These are phyloP conservation scores for Phytophthora fragariaefolia DNA, from an alignment of 352 stramenopile genomes.

Conservation along the genomic window DNA sequence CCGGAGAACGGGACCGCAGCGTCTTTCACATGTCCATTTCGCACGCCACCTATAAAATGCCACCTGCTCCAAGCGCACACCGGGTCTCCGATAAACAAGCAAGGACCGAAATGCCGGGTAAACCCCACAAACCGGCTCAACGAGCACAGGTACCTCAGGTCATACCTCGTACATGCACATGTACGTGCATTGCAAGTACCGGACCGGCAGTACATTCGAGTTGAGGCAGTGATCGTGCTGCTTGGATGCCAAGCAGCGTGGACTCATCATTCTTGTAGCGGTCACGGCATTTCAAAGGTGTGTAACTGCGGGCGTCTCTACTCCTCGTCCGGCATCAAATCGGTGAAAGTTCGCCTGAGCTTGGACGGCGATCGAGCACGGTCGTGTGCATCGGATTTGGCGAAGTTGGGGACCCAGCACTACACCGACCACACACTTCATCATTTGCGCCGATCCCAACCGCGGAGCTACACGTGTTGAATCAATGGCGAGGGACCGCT, in stretches of 20 bases:
- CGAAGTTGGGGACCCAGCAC: too few species aligned
- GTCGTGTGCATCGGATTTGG: slow-evolving; percentile 24
- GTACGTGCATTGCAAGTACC: background rate
- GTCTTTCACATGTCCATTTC: slow-evolving; percentile 23
- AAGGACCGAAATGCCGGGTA: too few species aligned
- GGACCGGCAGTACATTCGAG: too few species aligned
- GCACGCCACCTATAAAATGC: slow-evolving; percentile 26
- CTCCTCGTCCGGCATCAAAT: too few species aligned
- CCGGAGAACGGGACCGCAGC: slow-evolving; percentile 16
- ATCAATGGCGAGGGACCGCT: slow-evolving; percentile 39
- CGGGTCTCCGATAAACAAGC: slow-evolving; percentile 6
- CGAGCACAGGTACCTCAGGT: background rate
- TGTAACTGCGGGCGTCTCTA: too few species aligned
- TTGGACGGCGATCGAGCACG: slow-evolving; percentile 10
- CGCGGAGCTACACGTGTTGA: background rate
- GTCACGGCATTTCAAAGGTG: slow-evolving; percentile 28
- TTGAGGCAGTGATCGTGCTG: background rate
- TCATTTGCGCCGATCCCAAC: slow-evolving; percentile 15
- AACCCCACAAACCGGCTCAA: slow-evolving; percentile 13
- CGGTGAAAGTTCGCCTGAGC: slow-evolving; percentile 14
- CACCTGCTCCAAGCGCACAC: slow-evolving; percentile 9
- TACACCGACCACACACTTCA: slow-evolving; percentile 20
- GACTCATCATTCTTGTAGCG: slow-evolving; percentile 22
- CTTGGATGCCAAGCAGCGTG: slow-evolving; percentile 12
- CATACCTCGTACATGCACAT: background rate